phyloP scores from a whole-genome alignment of 139 green algal species.

The Chlamydomonas incerta region DNA sequence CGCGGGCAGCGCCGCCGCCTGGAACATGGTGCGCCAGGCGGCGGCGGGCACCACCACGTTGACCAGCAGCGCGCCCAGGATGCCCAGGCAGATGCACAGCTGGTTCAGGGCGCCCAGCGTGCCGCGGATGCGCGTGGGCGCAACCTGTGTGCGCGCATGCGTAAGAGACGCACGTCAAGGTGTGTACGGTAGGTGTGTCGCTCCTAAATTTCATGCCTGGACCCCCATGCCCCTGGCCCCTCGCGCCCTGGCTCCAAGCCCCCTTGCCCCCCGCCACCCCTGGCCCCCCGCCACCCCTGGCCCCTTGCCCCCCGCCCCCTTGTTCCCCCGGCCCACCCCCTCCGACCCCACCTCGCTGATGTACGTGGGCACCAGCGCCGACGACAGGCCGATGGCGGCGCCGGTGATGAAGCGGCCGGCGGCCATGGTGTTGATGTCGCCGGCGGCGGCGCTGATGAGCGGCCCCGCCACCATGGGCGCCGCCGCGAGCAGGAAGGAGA shows the following conservation, averaged over 20 bases:
- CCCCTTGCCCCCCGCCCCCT: neutral
- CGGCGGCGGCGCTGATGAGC: conserved; percentile 75
- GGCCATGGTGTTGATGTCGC: conserved; percentile 72
- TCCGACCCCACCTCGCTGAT: conserved; percentile 81
- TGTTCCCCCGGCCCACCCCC: neutral
- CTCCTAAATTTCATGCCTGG: too few species aligned
- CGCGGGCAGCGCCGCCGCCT: conserved; percentile 76
- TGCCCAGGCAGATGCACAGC: conserved; percentile 96
- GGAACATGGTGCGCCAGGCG: conserved; percentile 92
- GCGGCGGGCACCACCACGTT: conserved; percentile 82
- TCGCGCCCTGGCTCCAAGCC: too few species aligned
- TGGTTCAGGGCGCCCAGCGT: conserved; percentile 94
- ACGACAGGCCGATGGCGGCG: conserved; percentile 93
- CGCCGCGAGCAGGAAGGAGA: conserved; percentile 75
- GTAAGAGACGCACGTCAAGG: too few species aligned
- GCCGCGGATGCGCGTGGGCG: conserved; percentile 86
- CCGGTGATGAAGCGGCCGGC: conserved; percentile 86
- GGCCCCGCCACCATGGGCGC: conserved; percentile 81
- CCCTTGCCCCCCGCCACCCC: too few species aligned
- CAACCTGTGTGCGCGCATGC: conserved; percentile 75
- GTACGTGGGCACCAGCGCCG: conserved; percentile 94
- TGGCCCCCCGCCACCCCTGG: too few species aligned
- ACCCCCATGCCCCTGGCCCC: too few species aligned
- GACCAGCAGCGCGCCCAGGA: conserved; percentile 91
- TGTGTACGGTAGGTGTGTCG: neutral